phyloP scores from a whole-genome alignment of 2,329 filamentous ascomycete genomes.

The Alternaria brassicae region DNA sequence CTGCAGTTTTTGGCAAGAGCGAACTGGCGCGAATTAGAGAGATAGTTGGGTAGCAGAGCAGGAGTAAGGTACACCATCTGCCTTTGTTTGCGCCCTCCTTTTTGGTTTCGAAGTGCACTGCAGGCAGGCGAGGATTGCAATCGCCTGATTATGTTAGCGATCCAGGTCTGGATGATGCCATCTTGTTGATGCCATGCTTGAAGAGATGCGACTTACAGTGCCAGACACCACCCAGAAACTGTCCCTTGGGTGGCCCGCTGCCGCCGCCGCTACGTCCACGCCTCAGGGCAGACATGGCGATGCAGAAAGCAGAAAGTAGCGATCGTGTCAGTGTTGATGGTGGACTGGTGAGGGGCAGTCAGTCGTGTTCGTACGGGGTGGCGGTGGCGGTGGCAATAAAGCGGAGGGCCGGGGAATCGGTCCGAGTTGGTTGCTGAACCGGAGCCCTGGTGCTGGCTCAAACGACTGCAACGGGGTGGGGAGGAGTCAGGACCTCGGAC shows the following conservation, averaged over 20 bases:
- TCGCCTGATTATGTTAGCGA: constrained; percentile 53
- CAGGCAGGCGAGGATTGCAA: constrained; percentile 62
- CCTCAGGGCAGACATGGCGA: constrained; percentile 28
- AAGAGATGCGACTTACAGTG: constrained; percentile 25
- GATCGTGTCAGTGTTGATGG: neutral
- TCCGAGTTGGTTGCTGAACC: neutral
- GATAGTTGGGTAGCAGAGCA: neutral
- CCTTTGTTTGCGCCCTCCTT: constrained; percentile 65
- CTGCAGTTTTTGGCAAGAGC: constrained; percentile 61
- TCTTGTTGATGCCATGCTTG: too few relatives aligned
- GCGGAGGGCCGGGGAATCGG: neutral
- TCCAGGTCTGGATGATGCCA: neutral
- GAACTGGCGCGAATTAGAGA: constrained; percentile 50
- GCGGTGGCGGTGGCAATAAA: neutral
- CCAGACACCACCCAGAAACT: constrained; percentile 38
- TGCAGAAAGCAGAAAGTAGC: neutral
- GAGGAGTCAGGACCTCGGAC: too few relatives aligned
- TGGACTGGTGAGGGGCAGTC: neutral
- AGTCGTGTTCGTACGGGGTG: neutral
- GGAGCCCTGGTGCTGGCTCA: too few relatives aligned
- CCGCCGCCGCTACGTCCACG: constrained; percentile 15
- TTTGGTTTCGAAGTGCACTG: constrained; percentile 63
- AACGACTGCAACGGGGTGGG: neutral
- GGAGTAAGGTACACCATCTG: constrained; percentile 53
- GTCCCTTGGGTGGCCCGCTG: constrained; percentile 23